phyloP scores from a whole-genome alignment of 2,329 filamentous ascomycete genomes.

The Alternaria angustiovoidea region DNA sequence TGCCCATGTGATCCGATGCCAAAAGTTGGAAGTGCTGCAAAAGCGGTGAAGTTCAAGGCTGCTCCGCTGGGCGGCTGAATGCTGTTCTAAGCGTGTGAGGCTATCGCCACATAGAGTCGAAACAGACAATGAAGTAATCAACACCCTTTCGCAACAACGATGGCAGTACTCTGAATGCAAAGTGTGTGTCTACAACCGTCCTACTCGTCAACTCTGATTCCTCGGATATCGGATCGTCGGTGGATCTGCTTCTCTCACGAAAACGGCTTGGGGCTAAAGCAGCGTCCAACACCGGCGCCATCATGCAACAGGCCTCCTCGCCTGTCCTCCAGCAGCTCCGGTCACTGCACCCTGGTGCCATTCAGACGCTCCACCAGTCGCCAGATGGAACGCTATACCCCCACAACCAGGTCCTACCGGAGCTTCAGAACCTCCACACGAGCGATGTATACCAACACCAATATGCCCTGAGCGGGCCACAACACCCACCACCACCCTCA shows the following conservation, averaged over 20 bases:
- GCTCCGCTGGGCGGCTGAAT: constrained; percentile 18
- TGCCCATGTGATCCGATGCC: constrained; percentile 9
- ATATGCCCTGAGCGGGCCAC: constrained; percentile 28
- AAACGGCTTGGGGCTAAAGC: constrained; percentile 31
- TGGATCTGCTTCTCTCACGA: constrained; percentile 13
- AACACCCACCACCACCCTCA: constrained; percentile 27
- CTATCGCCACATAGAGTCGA: constrained; percentile 31
- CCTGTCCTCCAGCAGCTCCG: constrained; percentile 32
- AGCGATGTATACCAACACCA: constrained; percentile 34
- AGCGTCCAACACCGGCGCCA: constrained; percentile 34
- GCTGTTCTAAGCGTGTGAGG: constrained; percentile 25
- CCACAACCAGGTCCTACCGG: constrained; percentile 39
- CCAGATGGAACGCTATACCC: constrained; percentile 35
- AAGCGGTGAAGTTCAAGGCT: constrained; percentile 12
- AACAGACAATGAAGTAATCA: constrained; percentile 40
- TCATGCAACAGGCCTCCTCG: constrained; percentile 31
- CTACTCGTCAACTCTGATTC: background rate
- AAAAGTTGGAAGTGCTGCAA: constrained; percentile 18
- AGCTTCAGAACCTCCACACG: constrained; percentile 52
- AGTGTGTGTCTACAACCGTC: constrained; percentile 5
- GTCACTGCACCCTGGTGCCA: constrained; percentile 36
- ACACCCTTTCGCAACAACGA: constrained; percentile 21
- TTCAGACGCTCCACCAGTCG: constrained; percentile 43
- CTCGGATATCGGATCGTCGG: constrained; percentile 10
- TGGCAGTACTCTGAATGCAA: constrained; percentile 6